Conservation (phyloP, 345 rosid genomes). For the Trapa incisa region DNA sequence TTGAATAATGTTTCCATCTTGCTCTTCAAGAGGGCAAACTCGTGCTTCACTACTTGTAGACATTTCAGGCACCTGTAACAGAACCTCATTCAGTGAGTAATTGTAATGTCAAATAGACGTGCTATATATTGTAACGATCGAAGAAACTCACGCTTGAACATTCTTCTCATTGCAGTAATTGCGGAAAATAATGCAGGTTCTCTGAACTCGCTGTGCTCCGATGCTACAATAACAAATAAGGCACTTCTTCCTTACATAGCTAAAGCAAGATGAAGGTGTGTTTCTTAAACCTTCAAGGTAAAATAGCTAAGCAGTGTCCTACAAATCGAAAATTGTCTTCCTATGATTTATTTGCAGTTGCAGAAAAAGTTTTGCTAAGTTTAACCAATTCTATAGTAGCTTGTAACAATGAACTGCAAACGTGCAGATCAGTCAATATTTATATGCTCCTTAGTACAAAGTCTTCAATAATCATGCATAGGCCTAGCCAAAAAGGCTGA, state of each 20-base stretch:
- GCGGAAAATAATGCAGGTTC: slow-evolving; percentile 33
- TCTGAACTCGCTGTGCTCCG: slow-evolving; percentile 51
- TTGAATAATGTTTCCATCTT: slow-evolving; percentile 52
- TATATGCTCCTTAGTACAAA: not conserved
- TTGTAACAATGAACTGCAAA: not conserved
- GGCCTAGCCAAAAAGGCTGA: not conserved
- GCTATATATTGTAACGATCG: not conserved
- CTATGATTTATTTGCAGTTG: no score
- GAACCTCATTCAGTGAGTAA: not conserved
- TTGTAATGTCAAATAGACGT: not conserved
- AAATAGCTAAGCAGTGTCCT: no score
- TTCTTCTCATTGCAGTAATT: slow-evolving; percentile 32
- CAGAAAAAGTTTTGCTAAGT: not conserved
- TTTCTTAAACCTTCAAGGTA: not conserved
- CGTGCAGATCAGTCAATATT: no score
- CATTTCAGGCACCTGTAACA: slow-evolving; percentile 39
- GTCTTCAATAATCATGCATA: not conserved
- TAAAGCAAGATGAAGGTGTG: not conserved
- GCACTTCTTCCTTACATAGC: not conserved
- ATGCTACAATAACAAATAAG: slow-evolving; percentile 22
- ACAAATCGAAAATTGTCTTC: no score
- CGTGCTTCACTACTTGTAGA: slow-evolving; percentile 46
- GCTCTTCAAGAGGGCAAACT: slow-evolving; percentile 36
- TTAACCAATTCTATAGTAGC: not conserved
- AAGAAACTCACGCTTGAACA: slow-evolving; percentile 33